phyloP scores from a whole-genome alignment of 192 early-diverging fungal species.

The Umbelopsis vinacea region DNA sequence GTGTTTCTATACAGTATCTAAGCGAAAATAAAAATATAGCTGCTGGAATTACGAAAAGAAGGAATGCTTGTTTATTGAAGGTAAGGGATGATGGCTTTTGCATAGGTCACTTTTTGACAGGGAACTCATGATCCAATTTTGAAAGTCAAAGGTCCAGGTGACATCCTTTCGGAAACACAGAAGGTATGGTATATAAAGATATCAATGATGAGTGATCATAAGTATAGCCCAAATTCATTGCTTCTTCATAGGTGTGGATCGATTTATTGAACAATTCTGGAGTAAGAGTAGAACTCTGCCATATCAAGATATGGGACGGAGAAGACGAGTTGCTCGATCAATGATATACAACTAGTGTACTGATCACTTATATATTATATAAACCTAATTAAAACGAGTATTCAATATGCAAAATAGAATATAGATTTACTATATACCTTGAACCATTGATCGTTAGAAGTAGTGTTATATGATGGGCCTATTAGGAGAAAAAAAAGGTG shows the following conservation, averaged over 20 bases:
- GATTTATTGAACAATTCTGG: slow-evolving; percentile 56
- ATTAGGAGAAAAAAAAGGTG: too few species aligned
- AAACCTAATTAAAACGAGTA: background rate
- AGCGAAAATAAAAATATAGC: slow-evolving; percentile 26
- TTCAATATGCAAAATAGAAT: background rate
- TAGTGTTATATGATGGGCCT: too few species aligned
- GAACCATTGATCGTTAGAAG: too few species aligned
- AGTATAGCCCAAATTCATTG: too few species aligned
- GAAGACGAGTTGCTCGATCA: slow-evolving; percentile 32
- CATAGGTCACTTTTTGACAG: background rate
- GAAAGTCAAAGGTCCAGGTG: slow-evolving; percentile 69
- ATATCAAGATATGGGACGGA: slow-evolving; percentile 51
- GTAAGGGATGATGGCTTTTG: slow-evolving; percentile 21
- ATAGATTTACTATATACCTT: too few species aligned
- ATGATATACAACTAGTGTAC: background rate
- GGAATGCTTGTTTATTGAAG: slow-evolving; percentile 65
- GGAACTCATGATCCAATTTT: background rate
- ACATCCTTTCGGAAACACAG: slow-evolving; percentile 70
- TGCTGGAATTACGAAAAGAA: slow-evolving; percentile 65
- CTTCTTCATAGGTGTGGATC: slow-evolving; percentile 56
- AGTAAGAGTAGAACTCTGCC: slow-evolving; percentile 66
- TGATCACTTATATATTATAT: background rate
- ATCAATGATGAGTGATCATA: too few species aligned
- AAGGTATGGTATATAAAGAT: slow-evolving; percentile 26
- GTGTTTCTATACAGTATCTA: background rate